phyloP scores from a whole-genome alignment of 768 basidiomycete species.

The Tylopilus sp. region DNA sequence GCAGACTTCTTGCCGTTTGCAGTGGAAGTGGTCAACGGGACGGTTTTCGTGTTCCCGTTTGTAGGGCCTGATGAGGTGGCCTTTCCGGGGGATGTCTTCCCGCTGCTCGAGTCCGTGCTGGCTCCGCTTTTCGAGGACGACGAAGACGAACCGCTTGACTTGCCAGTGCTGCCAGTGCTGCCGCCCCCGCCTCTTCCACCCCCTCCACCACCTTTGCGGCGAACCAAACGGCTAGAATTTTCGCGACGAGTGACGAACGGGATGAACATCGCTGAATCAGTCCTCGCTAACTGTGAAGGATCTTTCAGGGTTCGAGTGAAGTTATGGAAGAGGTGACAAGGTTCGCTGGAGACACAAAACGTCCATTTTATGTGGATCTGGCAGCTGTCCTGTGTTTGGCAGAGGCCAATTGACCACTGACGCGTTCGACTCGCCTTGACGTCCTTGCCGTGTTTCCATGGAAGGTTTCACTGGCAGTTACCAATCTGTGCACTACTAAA shows the following conservation, averaged over 20 bases:
- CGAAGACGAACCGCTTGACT: neutral
- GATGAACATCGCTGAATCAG: conserved; percentile 15
- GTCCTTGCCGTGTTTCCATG: too few species aligned
- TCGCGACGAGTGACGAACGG: conserved; percentile 14
- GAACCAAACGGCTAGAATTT: conserved; percentile 8
- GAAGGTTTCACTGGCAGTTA: too few species aligned
- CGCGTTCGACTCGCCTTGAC: too few species aligned
- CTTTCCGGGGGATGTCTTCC: neutral
- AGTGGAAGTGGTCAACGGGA: conserved; percentile 20
- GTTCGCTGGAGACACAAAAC: too few species aligned
- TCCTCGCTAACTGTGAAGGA: neutral
- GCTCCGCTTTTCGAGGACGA: too few species aligned
- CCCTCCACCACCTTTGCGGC: conserved; percentile 34
- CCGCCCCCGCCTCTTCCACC: conserved; percentile 19
- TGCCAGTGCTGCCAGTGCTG: neutral
- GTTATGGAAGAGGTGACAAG: too few species aligned
- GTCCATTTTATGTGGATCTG: too few species aligned
- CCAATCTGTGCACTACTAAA: too few species aligned
- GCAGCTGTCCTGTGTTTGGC: too few species aligned
- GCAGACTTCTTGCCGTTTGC: conserved; percentile 25
- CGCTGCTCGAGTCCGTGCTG: neutral
- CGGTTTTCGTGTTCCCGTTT: conserved; percentile 8
- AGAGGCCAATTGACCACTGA: too few species aligned
- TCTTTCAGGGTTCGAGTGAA: too few species aligned
- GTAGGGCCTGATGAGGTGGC: neutral